Evolutionary conservation across 202 grass and related monocot species (phyloP).

Genomic region (Saccharum hybrid): DNA sequence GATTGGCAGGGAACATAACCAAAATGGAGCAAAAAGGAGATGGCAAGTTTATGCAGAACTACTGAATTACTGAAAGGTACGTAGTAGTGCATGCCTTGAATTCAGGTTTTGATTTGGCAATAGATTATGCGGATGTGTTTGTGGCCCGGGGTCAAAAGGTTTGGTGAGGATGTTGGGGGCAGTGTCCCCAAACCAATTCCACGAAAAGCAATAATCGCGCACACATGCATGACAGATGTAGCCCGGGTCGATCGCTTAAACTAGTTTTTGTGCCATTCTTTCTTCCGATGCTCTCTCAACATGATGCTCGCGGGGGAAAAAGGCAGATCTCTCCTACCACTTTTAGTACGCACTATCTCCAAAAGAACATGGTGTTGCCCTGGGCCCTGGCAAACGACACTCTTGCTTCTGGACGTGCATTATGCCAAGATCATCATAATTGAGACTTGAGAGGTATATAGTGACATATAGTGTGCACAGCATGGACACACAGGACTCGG

Average conservation of each 20-base stretch:
- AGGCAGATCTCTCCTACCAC: conserved; percentile 18
- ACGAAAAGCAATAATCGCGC: not conserved
- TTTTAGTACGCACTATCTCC: conserved; percentile 30
- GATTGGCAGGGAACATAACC: not conserved
- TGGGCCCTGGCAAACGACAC: not conserved
- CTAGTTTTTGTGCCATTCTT: conserved; percentile 18
- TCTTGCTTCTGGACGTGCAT: conserved; percentile 19
- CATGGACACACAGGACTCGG: not conserved
- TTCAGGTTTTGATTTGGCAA: conserved; percentile 20
- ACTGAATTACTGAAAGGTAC: not conserved
- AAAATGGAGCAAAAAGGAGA: not conserved
- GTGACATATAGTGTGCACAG: not conserved
- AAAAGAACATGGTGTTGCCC: not conserved
- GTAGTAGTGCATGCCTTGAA: not conserved
- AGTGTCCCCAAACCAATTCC: conserved; percentile 27
- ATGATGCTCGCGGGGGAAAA: conserved; percentile 41
- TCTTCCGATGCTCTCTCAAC: conserved; percentile 16
- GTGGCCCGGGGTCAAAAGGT: not conserved
- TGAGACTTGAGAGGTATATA: not conserved
- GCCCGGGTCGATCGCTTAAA: not conserved
- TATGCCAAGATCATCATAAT: conserved; percentile 11
- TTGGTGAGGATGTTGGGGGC: conserved; percentile 41
- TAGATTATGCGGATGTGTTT: conserved; percentile 32
- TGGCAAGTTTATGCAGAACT: not conserved
- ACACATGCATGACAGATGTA: not conserved